Percentiles rank a stretch among this genome's conserved stretches.
These are phyloP conservation scores for Leishmania martiniquensis DNA, from an alignment of 208 protist genomes.

Conservation along the genomic window DNA sequence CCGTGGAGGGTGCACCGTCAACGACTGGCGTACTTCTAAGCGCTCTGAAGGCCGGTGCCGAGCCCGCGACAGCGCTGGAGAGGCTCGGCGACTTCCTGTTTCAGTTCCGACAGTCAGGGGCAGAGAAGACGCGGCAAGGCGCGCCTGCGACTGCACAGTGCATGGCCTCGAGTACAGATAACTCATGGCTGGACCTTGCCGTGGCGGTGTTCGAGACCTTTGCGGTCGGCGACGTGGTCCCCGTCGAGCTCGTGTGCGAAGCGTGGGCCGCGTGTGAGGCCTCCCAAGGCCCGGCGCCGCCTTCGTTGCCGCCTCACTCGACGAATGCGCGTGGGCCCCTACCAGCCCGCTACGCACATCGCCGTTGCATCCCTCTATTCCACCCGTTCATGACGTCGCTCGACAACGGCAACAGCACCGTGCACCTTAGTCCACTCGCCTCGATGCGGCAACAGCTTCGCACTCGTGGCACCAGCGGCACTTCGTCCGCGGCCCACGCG, in stretches of 20 bases:
- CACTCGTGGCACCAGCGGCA: background rate
- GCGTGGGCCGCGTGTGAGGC: background rate
- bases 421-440: slow-evolving; percentile 11
- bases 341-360: background rate
- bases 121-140: too few species aligned
- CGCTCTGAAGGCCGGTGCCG: background rate
- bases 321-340: background rate
- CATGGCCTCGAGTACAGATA: background rate
- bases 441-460: slow-evolving; percentile 9
- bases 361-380: slow-evolving; percentile 27
- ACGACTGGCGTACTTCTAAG: background rate
- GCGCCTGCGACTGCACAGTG: background rate
- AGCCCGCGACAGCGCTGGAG: background rate
- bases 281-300: background rate
- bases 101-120: background rate
- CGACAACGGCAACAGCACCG: background rate
- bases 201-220: slow-evolving; percentile 12
- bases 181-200: slow-evolving; percentile 4
- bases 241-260: background rate
- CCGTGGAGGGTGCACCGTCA: background rate
- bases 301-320: too few species aligned
- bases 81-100: background rate
- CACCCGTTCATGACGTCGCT: background rate
- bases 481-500: background rate
- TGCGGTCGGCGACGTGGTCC: slow-evolving; percentile 14